Base-by-base conservation (phyloP, 225 moss, liverwort and hornwort species). In the Takakia lepidozioides region DNA sequence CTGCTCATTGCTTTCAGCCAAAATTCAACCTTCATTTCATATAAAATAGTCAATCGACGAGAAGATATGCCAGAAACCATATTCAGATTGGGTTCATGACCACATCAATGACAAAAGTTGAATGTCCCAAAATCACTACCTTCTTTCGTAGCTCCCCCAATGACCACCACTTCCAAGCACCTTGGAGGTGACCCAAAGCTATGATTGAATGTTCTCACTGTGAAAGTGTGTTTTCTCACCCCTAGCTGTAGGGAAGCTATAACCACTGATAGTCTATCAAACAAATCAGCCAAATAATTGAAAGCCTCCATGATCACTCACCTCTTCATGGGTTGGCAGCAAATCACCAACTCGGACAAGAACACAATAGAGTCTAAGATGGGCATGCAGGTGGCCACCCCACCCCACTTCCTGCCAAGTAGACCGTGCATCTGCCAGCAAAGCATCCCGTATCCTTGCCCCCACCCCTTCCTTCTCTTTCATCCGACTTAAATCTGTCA, bases 331-430 rank as follows among this genome's bases (percentile, higher is more conserved):
- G 48, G 74, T 75, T 53, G 98, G 98, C 48, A 60, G 71, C 37
- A 91, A 68, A 70, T 98, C 98, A 41, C 85, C 84, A 19, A 75
- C 71, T 63, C 91, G 87, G 51, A 98, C 75, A 60, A 98, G 71
- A 36, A 87, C 87, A 76, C 98, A 98, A 57, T 87, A 98, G 8
- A 98, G 69, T 72, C 98, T 85, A 27, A 98, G 55, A 76, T 98
- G 98, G 26, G 87, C 64, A 53, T 98, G 87, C 24, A 98, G 78
- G 58, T 73, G 78, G 62, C 98, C 98, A 58, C 91, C 73, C 98
- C 85, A 91, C 23, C 91, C 91, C 50, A 71, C 67, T 54, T 71
- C 68, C 61, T 85, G 80, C 87, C 85, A 87, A 34, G 81, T 69
- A 39, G 52, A 64, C 46, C 67, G 78, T 30, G 85, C 91, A 72